Evolutionary conservation across 441 rosid genomes (phyloP), one percentile per base, ranked within the genome.

Genomic region (Gossypium aridum): DNA sequence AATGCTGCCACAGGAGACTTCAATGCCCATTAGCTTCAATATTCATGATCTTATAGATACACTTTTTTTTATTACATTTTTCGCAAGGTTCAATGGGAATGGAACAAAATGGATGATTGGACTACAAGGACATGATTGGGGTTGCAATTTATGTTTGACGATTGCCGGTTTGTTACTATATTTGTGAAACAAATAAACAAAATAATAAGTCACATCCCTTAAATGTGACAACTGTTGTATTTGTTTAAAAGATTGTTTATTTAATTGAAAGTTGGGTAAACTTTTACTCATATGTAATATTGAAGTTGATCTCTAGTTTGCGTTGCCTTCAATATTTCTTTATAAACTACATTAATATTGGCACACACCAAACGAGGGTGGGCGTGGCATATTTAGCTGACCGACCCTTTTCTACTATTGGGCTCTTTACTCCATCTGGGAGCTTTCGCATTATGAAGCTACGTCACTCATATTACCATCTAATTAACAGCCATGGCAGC

Each of bases 381-480:
- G 78, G 90, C 71, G 87, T 82, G 89, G 96, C 98, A 94, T 61
- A 94, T 71, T 92, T 94, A 91, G 94, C 98, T 94, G 90, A 87
- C 98, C 92, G 84, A 90, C 97, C 98, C 98, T 94, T 92, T 94
- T 13, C 3, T 22, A 1, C 0, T 9, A 57, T 23, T n/a, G 0
- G 0, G 0, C n/a, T 3, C n/a, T 0, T 26, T 0, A 45, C 1
- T 2, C 13, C 85, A 81, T 87, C 92, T 90, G 97, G 91, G 95
- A 89, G 4, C 64, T 7, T 23, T 56, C 2, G 59, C 31, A 51
- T 56, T 64, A n/a, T 37, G 68, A 64, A 13, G 22, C 10, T 47
- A 49, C 17, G 19, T 9, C 2, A 20, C 6, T 51, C 2, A 0
- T 31, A 31, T 2, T 1, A 57, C 16, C 31, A 57, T 22, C 59